phyloP scores from a whole-genome alignment of 2,329 filamentous ascomycete species.

The Fusarium paranaense region DNA sequence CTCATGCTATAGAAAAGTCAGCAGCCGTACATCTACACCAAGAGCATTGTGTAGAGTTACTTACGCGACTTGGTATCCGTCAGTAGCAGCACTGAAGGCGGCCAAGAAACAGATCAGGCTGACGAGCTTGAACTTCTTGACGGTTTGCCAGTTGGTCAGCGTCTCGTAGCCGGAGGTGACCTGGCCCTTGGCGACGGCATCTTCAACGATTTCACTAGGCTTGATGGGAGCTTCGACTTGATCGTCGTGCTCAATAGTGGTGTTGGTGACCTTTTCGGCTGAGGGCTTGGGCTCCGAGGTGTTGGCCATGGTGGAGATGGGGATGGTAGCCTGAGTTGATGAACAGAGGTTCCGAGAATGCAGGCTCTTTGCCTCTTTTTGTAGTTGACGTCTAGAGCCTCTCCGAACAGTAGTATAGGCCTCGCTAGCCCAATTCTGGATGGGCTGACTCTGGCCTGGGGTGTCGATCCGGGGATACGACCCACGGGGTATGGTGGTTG shows the following conservation, averaged over 20 bases:
- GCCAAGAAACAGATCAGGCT: neutral
- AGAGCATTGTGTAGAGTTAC: neutral
- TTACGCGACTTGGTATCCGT: neutral
- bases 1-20: neutral
- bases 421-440: neutral
- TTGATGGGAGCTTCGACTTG: neutral
- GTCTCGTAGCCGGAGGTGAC: neutral
- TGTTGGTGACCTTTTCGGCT: neutral
- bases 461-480: neutral
- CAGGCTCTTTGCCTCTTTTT: neutral
- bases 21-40: neutral
- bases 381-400: neutral
- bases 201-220: neutral
- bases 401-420: neutral
- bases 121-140: neutral
- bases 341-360: neutral
- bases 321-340: neutral
- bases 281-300: neutral
- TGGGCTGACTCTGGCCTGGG: neutral
- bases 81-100: neutral
- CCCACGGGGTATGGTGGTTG: neutral
- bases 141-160: neutral
- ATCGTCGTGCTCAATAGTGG: neutral
- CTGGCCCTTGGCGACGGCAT: neutral
- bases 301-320: neutral